Evolutionary conservation across 352 stramenopile species (phyloP), one percentile per base, ranked within the genome.

Genomic region (Pythium vanterpoolii): DNA sequence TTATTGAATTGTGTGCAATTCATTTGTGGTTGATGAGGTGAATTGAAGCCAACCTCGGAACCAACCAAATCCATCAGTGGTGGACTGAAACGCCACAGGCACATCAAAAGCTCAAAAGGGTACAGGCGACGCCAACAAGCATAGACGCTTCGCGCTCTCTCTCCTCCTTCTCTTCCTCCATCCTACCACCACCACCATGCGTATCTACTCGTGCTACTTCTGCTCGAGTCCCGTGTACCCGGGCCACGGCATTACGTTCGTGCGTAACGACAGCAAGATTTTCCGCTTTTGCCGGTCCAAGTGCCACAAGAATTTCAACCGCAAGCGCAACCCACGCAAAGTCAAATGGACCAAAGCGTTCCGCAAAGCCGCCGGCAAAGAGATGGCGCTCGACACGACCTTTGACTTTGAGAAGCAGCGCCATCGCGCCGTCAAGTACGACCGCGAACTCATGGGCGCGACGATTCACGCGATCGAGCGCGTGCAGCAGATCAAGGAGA

Each of bases 211-310:
- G 71, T 99, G 98, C 83, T 99, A 99, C 85, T 99, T 99, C 76
- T 99, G 98, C 80, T 99, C 96, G 2, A 98, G 93, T 48, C 97
- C 97, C 26, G 97, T 98, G 66, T 99, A 99, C 79, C 98, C 98
- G 26, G 98, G 98, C 44, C 98, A 99, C 76, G 98, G 98, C 47
- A 98, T 99, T 66, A 92, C 95, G 36, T 99, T 99, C 73, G 97
- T 99, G 61, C 89, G 98, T 55, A 99, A 99, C 73, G 98, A 99
- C 83, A 98, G 89, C 76, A 99, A 99, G 85, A 90, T 98, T 53
- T 99, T 99, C 74, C 90, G 95, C 51, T 99, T 99, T 82, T 99
- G 98, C 73, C 91, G 98, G 53, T 99, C 97, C 44, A 99, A 99
- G 86, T 99, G 98, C 86, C 96, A 99, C 89, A 98, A 98, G 66